Evolutionary conservation across 352 stramenopile species (phyloP), one percentile per base, ranked within the genome.

Genomic region (Salisapilia sapeloensis): DNA sequence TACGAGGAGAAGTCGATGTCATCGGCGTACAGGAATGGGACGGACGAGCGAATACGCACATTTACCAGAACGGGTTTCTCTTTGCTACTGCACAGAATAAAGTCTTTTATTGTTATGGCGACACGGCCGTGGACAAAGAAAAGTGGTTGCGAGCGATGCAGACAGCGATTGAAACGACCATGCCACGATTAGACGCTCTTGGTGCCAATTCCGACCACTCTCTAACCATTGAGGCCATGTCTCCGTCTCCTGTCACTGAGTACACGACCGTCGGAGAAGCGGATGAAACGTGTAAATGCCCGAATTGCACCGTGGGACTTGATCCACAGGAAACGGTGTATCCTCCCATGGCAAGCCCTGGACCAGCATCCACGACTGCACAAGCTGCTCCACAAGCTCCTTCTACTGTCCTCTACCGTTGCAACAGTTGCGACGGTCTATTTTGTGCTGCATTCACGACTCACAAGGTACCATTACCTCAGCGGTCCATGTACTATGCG

Each of bases 1-100:
- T 90, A 26, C 87, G 90, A 42, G 67, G 72, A 32, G 67, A 90
- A 34, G 77, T 89, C 15, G 74, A 93, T 43, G 75, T 93, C 19
- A 45, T 94, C 13, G 80, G 78, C 12, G 80, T 90, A 12, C 78
- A 91, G 46, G 75, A 92, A 37, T 94, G 80, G 80, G 80, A 94
- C 39, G 80, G 80, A 39, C 90, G 92, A 47, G 80, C 75, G 40
- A 90, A 90, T 47, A 90, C 89, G 66, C 75, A 91, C 60, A 91
- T 87, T 37, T 94, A 94, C 44, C 56, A 79, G 38, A 58, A 86
- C 44, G 80, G 80, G 3, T 90, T 94, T 38, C 43, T 94, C 6
- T 91, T 91, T 40, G 75, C 71, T 10, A 91, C 75, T 31, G 62
- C 71, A 19, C 75, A 91, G 48, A 91, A 71, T 48, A 91, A 91